Evolutionary conservation across 2,329 filamentous ascomycete genomes (phyloP).

Genomic region (Fusarium fujikuroi): DNA sequence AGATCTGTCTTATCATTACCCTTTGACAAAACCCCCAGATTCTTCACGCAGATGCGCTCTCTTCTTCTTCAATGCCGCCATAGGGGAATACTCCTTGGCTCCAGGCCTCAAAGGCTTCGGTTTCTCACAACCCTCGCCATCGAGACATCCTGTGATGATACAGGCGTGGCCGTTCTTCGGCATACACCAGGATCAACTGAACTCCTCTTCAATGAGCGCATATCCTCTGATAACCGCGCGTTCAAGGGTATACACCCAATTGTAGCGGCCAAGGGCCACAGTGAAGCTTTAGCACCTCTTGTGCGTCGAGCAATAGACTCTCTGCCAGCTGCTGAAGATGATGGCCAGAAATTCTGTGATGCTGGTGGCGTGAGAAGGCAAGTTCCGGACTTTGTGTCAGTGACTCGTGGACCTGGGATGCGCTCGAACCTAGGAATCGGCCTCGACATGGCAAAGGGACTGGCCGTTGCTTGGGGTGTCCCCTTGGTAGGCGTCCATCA

Average conservation of each 20-base stretch:
- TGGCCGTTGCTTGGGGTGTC: slow-evolving; percentile 83
- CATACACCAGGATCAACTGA: slow-evolving; percentile 60
- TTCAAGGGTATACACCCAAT: slow-evolving; percentile 85
- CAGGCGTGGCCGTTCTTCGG: slow-evolving; percentile 84
- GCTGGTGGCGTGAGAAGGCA: slow-evolving; percentile 41
- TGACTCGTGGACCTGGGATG: slow-evolving; percentile 93
- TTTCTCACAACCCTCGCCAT: slow-evolving; percentile 73
- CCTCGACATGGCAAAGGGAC: slow-evolving; percentile 85
- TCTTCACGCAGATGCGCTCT: slow-evolving; percentile 26
- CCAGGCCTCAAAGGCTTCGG: slow-evolving; percentile 31
- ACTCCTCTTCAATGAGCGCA: slow-evolving; percentile 81
- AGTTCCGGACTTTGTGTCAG: slow-evolving; percentile 85
- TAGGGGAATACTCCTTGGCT: not conserved
- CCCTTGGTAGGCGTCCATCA: slow-evolving; percentile 91
- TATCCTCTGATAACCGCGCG: slow-evolving; percentile 81
- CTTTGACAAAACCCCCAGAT: not conserved
- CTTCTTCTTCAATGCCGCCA: slow-evolving; percentile 10
- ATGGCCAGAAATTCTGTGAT: slow-evolving; percentile 10
- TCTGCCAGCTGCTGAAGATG: slow-evolving; percentile 53
- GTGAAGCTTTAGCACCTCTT: slow-evolving; percentile 73
- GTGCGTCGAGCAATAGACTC: slow-evolving; percentile 70
- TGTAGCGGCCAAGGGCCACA: slow-evolving; percentile 79
- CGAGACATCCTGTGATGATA: slow-evolving; percentile 92
- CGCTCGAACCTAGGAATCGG: slow-evolving; percentile 79
- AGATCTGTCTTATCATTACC: not conserved